Percentiles rank a stretch among this genome's conserved stretches.
Evolutionary conservation across 495 filamentous ascomycete genomes (phyloP).

Genomic region (Polyplosphaeria fusca): DNA sequence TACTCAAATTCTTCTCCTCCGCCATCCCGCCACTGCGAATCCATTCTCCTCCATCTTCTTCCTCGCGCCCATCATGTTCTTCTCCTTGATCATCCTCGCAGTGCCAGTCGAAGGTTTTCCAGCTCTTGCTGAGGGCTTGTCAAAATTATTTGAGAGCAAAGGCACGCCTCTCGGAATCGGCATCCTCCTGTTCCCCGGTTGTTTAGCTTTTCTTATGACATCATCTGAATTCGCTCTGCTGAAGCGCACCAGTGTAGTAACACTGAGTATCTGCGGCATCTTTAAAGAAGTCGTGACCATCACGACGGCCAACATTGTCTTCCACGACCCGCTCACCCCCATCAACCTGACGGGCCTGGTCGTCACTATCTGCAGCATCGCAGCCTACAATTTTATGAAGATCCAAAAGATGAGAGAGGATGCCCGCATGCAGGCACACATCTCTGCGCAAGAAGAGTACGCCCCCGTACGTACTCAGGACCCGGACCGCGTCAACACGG

Average conservation of each 20-base stretch:
- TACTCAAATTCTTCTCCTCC: conserved; percentile 91
- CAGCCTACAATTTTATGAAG: conserved; percentile 91
- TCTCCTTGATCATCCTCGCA: conserved; percentile 74
- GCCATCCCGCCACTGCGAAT: conserved; percentile 93
- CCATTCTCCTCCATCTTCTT: conserved; percentile 97
- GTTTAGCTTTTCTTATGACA: conserved; percentile 95
- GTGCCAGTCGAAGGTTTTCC: conserved; percentile 79
- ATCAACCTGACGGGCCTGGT: conserved; percentile 85
- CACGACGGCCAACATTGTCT: conserved; percentile 79
- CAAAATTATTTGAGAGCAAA: conserved; percentile 58
- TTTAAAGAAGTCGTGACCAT: conserved; percentile 99
- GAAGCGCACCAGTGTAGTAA: conserved; percentile 93
- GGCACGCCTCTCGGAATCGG: conserved; percentile 55
- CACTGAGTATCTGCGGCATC: conserved; percentile 92
- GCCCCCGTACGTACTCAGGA: conserved; percentile 33
- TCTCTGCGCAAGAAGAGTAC: conserved; percentile 32
- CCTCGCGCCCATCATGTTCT: conserved; percentile 94
- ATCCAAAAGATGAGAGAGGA: conserved; percentile 82
- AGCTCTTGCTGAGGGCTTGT: conserved; percentile 61
- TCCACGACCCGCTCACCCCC: conserved; percentile 82
- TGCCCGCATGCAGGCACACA: conserved; percentile 43
- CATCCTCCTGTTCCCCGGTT: conserved; percentile 84
- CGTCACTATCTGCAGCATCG: conserved; percentile 86
- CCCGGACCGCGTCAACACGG: conserved; percentile 16
- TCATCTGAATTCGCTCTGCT: conserved; percentile 92